Evolutionary conservation across 129 eudicot species (phyloP), one percentile per base, ranked within the genome.

Genomic region (Helichrysum umbraculigerum): DNA sequence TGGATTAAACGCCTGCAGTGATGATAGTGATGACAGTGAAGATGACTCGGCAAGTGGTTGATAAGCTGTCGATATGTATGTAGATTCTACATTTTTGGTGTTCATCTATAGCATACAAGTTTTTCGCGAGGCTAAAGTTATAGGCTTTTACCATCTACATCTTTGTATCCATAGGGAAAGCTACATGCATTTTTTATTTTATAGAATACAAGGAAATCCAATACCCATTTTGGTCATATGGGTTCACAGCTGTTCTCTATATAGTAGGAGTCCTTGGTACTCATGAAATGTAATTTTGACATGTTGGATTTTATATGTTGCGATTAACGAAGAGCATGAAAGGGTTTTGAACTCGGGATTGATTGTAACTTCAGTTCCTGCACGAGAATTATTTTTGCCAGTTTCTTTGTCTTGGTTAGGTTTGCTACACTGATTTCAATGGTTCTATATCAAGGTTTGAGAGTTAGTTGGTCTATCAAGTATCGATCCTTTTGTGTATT

Each of bases 21-120:
- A 91, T 73, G 97, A 76, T 71, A 85, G 91, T 70, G 98, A 86
- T 11, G 92, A 86, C 79, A 85, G 96, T 73, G 97, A 84, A 81
- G 96, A 89, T 81, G 96, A 91, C 37, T 66, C 73, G 21, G 82
- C 84, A 14, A 81, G 82, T 71, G 83, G 90, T 76, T 92, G 79
- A 89, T 68, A 20, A 64, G 50, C 44, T 73, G 60, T 66, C 66
- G 0, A 78, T 62, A 66, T 67, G 76, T 74, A 32, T 57, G 83
- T 79, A 79, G 82, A 66, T 78, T 66, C 72, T 42, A 42, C 29
- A 71, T 32, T 74, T 71, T 76, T 77, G 56, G 70, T 50, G 70
- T 72, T 77, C 57, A 39, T 68, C 34, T 41, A 65, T 61, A 70
- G 76, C 60, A 68, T 72, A 66, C 82, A 54, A 66, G 76, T 72